Percentiles rank a stretch among this genome's conserved stretches.
Evolutionary conservation across 805 yeast genomes (phyloP).

Genomic region (Cyberlindnera lachancei): DNA sequence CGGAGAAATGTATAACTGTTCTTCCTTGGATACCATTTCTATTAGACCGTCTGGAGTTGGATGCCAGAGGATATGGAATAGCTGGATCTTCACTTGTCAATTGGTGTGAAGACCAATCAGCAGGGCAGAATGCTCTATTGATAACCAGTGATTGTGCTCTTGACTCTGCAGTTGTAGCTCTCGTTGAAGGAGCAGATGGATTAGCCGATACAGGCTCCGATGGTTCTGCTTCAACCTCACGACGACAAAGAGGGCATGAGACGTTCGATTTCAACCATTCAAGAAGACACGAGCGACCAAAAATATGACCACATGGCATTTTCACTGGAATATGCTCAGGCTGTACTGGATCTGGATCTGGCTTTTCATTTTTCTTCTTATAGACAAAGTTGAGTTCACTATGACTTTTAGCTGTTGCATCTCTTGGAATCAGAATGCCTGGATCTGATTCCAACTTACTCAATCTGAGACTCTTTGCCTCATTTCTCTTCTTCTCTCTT

Average conservation of each 20-base stretch:
- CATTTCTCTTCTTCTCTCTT: conserved; percentile 5
- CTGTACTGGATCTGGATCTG: background rate
- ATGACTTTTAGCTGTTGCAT: conserved; percentile 9
- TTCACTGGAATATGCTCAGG: conserved; percentile 53
- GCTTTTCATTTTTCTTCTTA: background rate
- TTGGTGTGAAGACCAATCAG: conserved; percentile 14
- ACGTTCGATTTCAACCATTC: conserved; percentile 59
- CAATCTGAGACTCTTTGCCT: conserved; percentile 4
- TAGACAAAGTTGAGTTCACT: conserved; percentile 5
- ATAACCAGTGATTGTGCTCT: conserved; percentile 10
- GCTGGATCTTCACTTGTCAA: conserved; percentile 14
- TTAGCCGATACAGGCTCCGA: background rate
- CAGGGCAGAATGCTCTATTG: conserved; percentile 12
- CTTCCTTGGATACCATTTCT: background rate
- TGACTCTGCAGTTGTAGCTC: conserved; percentile 3
- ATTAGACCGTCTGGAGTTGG: conserved; percentile 2
- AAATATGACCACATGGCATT: conserved; percentile 81
- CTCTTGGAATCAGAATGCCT: conserved; percentile 11
- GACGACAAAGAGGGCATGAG: conserved; percentile 67
- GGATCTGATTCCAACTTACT: conserved; percentile 11
- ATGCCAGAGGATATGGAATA: conserved; percentile 12
- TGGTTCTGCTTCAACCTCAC: conserved; percentile 17
- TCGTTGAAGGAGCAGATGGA: background rate
- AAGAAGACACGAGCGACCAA: conserved; percentile 73
- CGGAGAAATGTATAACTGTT: conserved; percentile 2